Base-by-base conservation (phyloP, 352 stramenopile genomes). In the Phytopythium mirpurense region DNA sequence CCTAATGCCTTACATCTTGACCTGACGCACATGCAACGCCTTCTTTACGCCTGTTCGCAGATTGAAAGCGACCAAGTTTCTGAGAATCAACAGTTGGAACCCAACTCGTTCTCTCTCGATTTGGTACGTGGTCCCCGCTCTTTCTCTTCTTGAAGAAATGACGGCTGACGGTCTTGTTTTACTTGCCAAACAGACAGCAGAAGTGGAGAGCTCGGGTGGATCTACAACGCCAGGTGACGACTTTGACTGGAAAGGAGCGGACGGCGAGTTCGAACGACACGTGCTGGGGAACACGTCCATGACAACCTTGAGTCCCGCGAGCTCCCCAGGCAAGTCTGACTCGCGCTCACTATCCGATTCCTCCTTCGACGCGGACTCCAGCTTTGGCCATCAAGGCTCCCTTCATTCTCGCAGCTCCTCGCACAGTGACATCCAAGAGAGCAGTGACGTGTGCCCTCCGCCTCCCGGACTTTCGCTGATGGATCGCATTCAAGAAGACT, bases 401-500 rank as follows among this genome's bases (percentile, higher is more conserved):
- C 57, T 64, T 26, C 51, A 36, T 21, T 65, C 61, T 10, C 55
- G 61, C 29, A 38, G 54, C 46, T 52, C 53, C 3, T 63, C 61
- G 18, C 55, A 29, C 29, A 34, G 24, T 1, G 61, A 70, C 19
- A 50, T 62, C 38, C 62, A 67, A 38, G 37, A 53, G 11, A 64
- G 54, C 40, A 12, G 42, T 65, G 51, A 50, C 38, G 51, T 35
- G 2, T 60, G 57, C 40, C 46, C 62, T 48, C 31, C 64, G 9
- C 65, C 72, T 10, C 63, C 72, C 1, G 67, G 72, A 31, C 66
- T 87, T 61, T 79, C 80, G 0, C 63, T 90, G 26, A 75, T 91
- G 34, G 80, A 88, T 48, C 78, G 78, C 36, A 86, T 92, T 23
- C 77, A 93, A 70, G 79, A 89, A 56, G 82, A 91, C 45, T 91